These are phyloP conservation scores for Sugiyamaella mastotermitis DNA, from an alignment of 805 yeast genomes.

Conservation along the genomic window DNA sequence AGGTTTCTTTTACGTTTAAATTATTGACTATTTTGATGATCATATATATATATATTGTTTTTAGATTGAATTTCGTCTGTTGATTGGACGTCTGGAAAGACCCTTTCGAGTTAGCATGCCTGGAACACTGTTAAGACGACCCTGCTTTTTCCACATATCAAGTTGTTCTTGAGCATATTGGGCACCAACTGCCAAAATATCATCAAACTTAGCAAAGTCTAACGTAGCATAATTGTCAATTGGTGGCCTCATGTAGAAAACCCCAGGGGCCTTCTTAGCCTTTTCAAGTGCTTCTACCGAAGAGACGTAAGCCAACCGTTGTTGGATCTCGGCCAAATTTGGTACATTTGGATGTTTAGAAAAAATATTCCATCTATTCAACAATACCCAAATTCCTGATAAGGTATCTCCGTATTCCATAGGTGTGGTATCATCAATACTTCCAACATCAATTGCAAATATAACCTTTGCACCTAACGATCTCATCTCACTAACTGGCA, in stretches of 20 bases:
- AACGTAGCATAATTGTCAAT: constrained; percentile 86
- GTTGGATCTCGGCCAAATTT: constrained; percentile 89
- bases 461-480: constrained; percentile 73
- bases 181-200: constrained; percentile 75
- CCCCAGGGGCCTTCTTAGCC: constrained; percentile 81
- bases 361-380: constrained; percentile 78
- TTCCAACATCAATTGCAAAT: constrained; percentile 94
- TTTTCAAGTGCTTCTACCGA: constrained; percentile 88
- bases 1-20: neutral
- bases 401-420: constrained; percentile 89
- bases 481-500: constrained; percentile 91
- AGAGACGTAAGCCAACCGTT: constrained; percentile 88
- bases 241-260: constrained; percentile 87
- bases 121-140: constrained; percentile 57
- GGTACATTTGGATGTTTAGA: constrained; percentile 85
- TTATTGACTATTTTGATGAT: constrained; percentile 1
- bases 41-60: neutral
- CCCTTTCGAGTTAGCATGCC: constrained; percentile 38
- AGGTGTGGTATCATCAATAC: constrained; percentile 85
- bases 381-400: constrained; percentile 85
- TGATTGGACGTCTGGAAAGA: constrained; percentile 27
- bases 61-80: constrained; percentile 57
- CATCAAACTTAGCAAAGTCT: constrained; percentile 88
- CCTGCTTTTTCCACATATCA: constrained; percentile 44
- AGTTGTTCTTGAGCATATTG: constrained; percentile 61